phyloP scores from a whole-genome alignment of 176 grass and related monocot genomes.

The Avena sativa region DNA sequence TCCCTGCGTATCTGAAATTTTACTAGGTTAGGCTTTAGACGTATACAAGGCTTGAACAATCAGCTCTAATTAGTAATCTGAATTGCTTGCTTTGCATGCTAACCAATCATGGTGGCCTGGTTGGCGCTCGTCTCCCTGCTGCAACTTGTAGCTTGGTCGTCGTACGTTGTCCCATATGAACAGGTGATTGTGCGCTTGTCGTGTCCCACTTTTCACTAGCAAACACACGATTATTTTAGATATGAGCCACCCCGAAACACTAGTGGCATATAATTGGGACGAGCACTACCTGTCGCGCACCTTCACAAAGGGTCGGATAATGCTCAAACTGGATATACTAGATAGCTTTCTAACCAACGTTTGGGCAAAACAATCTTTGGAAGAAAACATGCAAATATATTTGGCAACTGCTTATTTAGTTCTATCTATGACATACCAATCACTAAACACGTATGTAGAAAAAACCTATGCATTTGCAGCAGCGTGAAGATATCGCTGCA shows the following conservation, averaged over 20 bases:
- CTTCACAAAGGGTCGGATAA: not conserved
- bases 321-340: not conserved
- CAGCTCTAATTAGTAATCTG: not conserved
- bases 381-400: no score
- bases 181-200: no score
- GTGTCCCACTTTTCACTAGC: conserved; percentile 25
- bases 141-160: not conserved
- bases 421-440: no score
- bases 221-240: conserved; percentile 19
- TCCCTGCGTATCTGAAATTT: no score
- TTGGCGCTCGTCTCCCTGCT: not conserved
- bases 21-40: no score
- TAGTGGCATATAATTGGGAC: conserved; percentile 41
- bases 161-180: conserved; percentile 17
- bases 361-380: no score
- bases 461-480: no score
- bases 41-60: no score
- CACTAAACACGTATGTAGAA: no score
- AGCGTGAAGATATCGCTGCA: no score
- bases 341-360: not conserved
- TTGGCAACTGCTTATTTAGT: no score
- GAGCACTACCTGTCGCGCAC: conserved; percentile 17
- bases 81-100: not conserved
- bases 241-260: not conserved
- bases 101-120: not conserved